A percentile compares a stretch with the other conserved stretches of the same genome.
phyloP scores from a whole-genome alignment of 345 rosid species.

The Hirschfeldia incana region DNA sequence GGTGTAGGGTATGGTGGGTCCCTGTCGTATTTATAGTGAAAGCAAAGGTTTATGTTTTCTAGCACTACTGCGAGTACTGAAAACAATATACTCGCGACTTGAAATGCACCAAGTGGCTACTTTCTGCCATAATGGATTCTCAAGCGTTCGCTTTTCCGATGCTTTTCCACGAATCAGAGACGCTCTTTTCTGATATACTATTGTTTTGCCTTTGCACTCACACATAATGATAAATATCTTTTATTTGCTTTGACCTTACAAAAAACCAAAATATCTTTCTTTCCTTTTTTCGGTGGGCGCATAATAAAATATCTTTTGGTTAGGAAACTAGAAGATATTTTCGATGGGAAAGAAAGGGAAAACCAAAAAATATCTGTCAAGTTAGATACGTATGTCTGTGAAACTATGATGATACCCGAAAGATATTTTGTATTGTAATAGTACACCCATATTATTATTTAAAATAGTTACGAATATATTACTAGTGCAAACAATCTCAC shows the following conservation, averaged over 20 bases:
- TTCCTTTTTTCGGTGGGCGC: slow-evolving; percentile 16
- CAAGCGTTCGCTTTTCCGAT: slow-evolving; percentile 9
- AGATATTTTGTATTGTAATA: too few relatives aligned
- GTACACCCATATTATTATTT: too few relatives aligned
- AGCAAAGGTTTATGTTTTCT: slow-evolving; percentile 18
- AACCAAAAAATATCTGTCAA: slow-evolving; percentile 30
- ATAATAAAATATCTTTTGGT: slow-evolving; percentile 17
- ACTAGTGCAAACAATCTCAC: too few relatives aligned
- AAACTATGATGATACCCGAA: too few relatives aligned
- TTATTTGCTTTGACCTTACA: slow-evolving; percentile 32
- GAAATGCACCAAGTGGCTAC: slow-evolving; percentile 25
- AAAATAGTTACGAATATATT: too few relatives aligned
- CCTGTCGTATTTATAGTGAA: slow-evolving; percentile 49
- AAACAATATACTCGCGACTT: neutral
- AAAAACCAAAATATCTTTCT: slow-evolving; percentile 22
- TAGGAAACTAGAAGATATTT: slow-evolving; percentile 12
- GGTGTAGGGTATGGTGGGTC: slow-evolving; percentile 49
- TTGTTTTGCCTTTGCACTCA: neutral
- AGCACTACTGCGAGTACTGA: neutral
- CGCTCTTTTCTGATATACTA: neutral
- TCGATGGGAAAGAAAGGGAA: neutral
- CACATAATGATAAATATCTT: slow-evolving; percentile 7
- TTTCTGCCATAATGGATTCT: slow-evolving; percentile 10
- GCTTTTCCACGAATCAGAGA: slow-evolving; percentile 34
- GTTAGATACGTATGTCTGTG: slow-evolving; percentile 10